phyloP scores from a whole-genome alignment of 73 alveolate genomes.

The Diophrys sp. region DNA sequence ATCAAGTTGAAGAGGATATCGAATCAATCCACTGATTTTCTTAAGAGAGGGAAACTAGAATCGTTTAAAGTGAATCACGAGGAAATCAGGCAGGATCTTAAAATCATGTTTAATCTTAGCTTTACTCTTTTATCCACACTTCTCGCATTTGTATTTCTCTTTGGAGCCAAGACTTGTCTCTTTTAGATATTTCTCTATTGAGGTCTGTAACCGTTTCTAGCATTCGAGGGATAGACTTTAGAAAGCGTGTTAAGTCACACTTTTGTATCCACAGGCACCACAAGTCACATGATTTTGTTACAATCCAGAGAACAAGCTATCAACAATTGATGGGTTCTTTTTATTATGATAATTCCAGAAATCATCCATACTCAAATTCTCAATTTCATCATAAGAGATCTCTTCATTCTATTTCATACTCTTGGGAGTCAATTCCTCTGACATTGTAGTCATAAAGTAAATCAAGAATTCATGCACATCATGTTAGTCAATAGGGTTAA shows the following conservation, averaged over 20 bases:
- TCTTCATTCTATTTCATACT: neutral
- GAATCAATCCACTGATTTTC: constrained; percentile 31
- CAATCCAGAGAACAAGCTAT: constrained; percentile 34
- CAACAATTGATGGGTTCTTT: constrained; percentile 41
- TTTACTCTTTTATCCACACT: constrained; percentile 23
- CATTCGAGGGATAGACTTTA: constrained; percentile 28
- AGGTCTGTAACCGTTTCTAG: constrained; percentile 10
- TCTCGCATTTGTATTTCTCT: constrained; percentile 46
- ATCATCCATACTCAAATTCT: constrained; percentile 20
- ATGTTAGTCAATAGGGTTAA: constrained; percentile 42
- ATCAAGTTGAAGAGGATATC: constrained; percentile 14
- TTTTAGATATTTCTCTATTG: constrained; percentile 20
- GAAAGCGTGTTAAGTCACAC: constrained; percentile 48
- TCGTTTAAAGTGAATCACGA: constrained; percentile 47
- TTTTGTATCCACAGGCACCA: constrained; percentile 14
- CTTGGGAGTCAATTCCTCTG: constrained; percentile 46
- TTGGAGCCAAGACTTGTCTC: constrained; percentile 16
- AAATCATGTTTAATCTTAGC: constrained; percentile 40
- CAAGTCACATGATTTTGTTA: constrained; percentile 35
- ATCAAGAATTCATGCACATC: constrained; percentile 54
- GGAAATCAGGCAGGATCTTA: constrained; percentile 23
- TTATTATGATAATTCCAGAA: constrained; percentile 23
- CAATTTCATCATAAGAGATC: constrained; percentile 1
- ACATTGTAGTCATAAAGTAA: constrained; percentile 21
- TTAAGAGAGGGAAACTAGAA: constrained; percentile 46